Percentiles rank a stretch among this genome's conserved stretches.
These are phyloP conservation scores for Phaffomyces thermotolerans DNA, from an alignment of 805 yeast species.

Conservation along the genomic window DNA sequence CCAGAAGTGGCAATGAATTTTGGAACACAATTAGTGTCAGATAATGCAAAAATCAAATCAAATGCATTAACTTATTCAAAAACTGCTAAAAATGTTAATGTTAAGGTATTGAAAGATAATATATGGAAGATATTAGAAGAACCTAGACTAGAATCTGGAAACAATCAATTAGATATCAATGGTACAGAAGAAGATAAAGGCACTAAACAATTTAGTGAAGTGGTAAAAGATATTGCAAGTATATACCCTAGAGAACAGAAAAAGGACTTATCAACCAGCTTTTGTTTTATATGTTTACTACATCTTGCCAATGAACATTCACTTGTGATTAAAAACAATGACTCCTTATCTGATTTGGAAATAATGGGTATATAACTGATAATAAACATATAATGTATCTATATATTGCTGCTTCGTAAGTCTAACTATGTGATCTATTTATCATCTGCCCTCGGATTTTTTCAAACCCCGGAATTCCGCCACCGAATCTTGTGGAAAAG, in stretches of 20 bases:
- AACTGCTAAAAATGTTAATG: conserved; percentile 74
- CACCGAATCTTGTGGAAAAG: not conserved
- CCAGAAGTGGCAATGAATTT: conserved; percentile 8
- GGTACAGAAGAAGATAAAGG: not conserved
- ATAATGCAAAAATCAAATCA: conserved; percentile 27
- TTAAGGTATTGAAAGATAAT: conserved; percentile 63
- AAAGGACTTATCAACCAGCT: conserved; percentile 74
- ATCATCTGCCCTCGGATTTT: not conserved
- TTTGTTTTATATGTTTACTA: conserved; percentile 73
- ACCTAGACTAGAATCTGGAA: not conserved
- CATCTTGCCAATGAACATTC: conserved; percentile 88
- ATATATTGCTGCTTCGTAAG: not conserved
- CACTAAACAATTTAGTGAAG: conserved; percentile 32
- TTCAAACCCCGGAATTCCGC: conserved; percentile 3
- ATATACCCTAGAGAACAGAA: conserved; percentile 50
- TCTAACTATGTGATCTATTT: no score
- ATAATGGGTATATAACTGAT: conserved; percentile 1
- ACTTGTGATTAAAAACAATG: conserved; percentile 34
- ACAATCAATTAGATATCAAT: not conserved
- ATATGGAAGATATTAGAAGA: conserved; percentile 53
- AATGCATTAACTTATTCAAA: conserved; percentile 53
- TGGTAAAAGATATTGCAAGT: conserved; percentile 41
- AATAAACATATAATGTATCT: not conserved
- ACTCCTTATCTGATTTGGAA: conserved; percentile 14
- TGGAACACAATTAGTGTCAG: conserved; percentile 25